These are phyloP conservation scores for Aspergillus pseudoglaucus DNA, from an alignment of 2,329 filamentous ascomycete genomes.

Conservation along the genomic window DNA sequence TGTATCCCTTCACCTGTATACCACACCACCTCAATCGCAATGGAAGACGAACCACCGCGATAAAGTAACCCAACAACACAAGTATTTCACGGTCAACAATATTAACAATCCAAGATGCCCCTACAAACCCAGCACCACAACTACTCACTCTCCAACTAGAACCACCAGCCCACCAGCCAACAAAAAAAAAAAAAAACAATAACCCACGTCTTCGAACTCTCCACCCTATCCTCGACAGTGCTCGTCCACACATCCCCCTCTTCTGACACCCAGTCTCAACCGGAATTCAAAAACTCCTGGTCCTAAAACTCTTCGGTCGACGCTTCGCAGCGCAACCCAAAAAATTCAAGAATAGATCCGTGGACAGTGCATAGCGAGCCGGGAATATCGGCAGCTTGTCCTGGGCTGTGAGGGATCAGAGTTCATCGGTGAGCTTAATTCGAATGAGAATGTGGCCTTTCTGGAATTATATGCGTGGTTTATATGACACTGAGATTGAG, in stretches of 20 bases:
- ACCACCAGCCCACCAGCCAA: neutral
- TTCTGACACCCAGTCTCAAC: conserved; percentile 1
- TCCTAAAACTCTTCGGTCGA: conserved; percentile 15
- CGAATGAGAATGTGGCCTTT: conserved; percentile 2
- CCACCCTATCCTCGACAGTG: conserved; percentile 9
- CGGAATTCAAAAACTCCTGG: conserved; percentile 5
- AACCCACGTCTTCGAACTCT: conserved; percentile 11
- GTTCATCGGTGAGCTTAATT: conserved; percentile 4
- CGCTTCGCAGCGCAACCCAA: conserved; percentile 11
- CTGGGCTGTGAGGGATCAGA: conserved; percentile 8
- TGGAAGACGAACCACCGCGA: too few relatives aligned
- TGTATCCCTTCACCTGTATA: too few relatives aligned
- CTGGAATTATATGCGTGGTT: conserved; percentile 3
- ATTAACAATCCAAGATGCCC: conserved; percentile 2
- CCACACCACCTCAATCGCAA: too few relatives aligned
- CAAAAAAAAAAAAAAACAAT: conserved; percentile 2
- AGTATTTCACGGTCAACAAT: neutral
- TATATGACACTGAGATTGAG: conserved; percentile 10
- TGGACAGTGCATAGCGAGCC: conserved; percentile 11
- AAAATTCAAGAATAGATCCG: conserved; percentile 5
- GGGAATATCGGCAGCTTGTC: conserved; percentile 9
- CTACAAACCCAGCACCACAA: conserved; percentile 2
- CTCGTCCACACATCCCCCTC: conserved; percentile 6
- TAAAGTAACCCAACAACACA: too few relatives aligned
- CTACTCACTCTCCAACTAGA: conserved; percentile 4